Percentiles rank a stretch among this genome's conserved stretches.
Evolutionary conservation across 2,329 filamentous ascomycete species (phyloP).

Genomic region (Chrysoporthe puriensis): DNA sequence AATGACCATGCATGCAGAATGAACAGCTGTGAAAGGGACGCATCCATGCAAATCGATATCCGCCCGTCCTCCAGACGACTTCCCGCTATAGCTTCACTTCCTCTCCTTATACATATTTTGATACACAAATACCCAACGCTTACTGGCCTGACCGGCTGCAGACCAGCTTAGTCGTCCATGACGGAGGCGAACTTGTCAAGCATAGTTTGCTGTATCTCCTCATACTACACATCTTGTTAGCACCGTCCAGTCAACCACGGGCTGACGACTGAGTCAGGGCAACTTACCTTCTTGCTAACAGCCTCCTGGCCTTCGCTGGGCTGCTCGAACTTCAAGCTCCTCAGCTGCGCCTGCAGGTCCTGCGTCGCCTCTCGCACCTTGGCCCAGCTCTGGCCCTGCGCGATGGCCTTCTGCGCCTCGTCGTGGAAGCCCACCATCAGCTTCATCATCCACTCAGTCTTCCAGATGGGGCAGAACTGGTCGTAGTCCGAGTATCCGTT

Average conservation of each 20-base stretch:
- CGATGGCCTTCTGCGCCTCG: constrained; percentile 92
- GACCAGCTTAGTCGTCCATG: constrained; percentile 76
- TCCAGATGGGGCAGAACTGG: constrained; percentile 99
- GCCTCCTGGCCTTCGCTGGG: constrained; percentile 81
- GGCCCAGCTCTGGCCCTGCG: constrained; percentile 87
- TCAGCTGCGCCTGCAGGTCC: constrained; percentile 82
- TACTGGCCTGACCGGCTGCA: background rate
- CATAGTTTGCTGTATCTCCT: constrained; percentile 88
- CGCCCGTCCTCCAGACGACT: constrained; percentile 3
- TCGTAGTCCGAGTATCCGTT: constrained; percentile 99
- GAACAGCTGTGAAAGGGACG: background rate
- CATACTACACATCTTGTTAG: constrained; percentile 69
- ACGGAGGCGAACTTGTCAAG: constrained; percentile 97
- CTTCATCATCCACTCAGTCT: constrained; percentile 99
- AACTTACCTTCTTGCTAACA: constrained; percentile 78
- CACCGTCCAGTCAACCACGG: constrained; percentile 18
- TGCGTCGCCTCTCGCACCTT: constrained; percentile 90
- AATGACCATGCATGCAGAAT: constrained; percentile 24
- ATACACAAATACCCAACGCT: constrained; percentile 17
- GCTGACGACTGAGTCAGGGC: background rate
- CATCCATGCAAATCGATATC: constrained; percentile 1
- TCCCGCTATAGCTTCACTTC: background rate
- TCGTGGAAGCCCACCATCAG: constrained; percentile 98
- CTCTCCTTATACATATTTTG: constrained; percentile 7
- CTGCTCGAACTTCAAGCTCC: constrained; percentile 96